A percentile compares a stretch with the other conserved stretches of the same genome.
phyloP scores from a whole-genome alignment of 192 early-diverging fungal species.

The Entomortierella parvispora region DNA sequence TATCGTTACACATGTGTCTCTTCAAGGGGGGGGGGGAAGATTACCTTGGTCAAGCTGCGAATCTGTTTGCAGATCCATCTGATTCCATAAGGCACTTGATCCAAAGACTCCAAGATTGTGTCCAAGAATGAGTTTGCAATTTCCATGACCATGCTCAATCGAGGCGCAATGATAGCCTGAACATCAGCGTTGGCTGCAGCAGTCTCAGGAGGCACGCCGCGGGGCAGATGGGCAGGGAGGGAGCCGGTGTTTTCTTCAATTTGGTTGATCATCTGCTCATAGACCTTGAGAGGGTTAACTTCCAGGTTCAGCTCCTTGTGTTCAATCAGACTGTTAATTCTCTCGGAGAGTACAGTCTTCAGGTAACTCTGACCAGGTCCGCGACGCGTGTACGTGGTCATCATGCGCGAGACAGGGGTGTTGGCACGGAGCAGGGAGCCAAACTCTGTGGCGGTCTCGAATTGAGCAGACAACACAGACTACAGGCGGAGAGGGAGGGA shows the following conservation, averaged over 20 bases:
- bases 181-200: slow-evolving; percentile 87
- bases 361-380: slow-evolving; percentile 94
- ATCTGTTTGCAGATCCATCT: slow-evolving; percentile 99
- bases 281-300: slow-evolving; percentile 94
- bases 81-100: slow-evolving; percentile 94
- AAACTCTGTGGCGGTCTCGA: slow-evolving; percentile 91
- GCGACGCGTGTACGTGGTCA: slow-evolving; percentile 96
- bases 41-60: slow-evolving; percentile 82
- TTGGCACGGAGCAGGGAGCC: slow-evolving; percentile 91
- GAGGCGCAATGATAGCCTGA: slow-evolving; percentile 83
- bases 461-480: slow-evolving; percentile 91
- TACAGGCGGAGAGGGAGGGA: slow-evolving; percentile 14
- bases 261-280: slow-evolving; percentile 85
- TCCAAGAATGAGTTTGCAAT: slow-evolving; percentile 87
- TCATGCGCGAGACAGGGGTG: slow-evolving; percentile 97
- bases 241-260: slow-evolving; percentile 72
- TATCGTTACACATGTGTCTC: no score
- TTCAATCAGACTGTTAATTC: slow-evolving; percentile 84
- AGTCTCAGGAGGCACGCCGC: slow-evolving; percentile 82
- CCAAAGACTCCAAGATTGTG: slow-evolving; percentile 84
- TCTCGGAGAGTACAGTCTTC: slow-evolving; percentile 83
- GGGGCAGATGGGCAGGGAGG: slow-evolving; percentile 71
- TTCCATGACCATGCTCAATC: slow-evolving; percentile 84
- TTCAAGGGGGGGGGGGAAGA: no score
- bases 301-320: slow-evolving; percentile 88